These are phyloP conservation scores for Tuctoria greenei DNA, from an alignment of 176 grass and related monocot genomes.

Conservation along the genomic window DNA sequence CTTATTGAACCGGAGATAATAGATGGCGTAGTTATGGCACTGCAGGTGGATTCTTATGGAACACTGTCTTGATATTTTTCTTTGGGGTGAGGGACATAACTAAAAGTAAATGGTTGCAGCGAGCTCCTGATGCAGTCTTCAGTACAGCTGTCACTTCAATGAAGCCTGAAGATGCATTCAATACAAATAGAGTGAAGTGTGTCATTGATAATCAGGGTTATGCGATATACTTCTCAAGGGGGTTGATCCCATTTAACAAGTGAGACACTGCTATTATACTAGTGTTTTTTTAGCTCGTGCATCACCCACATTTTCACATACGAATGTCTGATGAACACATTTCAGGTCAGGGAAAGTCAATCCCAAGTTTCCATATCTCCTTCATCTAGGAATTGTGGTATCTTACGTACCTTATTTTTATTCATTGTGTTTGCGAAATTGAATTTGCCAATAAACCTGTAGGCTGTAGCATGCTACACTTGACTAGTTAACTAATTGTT, in stretches of 20 bases:
- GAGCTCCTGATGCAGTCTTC: conserved; percentile 93
- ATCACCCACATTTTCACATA: background rate
- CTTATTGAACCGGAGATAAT: conserved; percentile 99
- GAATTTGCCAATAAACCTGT: background rate
- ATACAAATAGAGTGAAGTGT: conserved; percentile 92
- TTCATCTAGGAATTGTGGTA: conserved; percentile 95
- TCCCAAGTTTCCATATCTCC: conserved; percentile 75
- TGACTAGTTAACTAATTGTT: background rate
- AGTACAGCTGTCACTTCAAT: conserved; percentile 86
- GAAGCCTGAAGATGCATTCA: conserved; percentile 81
- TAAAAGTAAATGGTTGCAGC: too few relatives aligned
- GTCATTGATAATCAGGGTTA: conserved; percentile 85
- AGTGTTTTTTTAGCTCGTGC: background rate
- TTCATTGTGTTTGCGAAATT: background rate
- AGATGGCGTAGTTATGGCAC: conserved; percentile 93
- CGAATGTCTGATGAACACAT: conserved; percentile 29
- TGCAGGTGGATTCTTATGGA: too few relatives aligned
- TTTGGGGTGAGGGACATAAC: too few relatives aligned
- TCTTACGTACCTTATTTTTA: conserved; percentile 1
- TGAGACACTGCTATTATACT: conserved; percentile 28
- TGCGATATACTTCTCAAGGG: conserved; percentile 97
- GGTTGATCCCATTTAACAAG: conserved; percentile 93
- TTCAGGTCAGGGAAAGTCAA: conserved; percentile 81
- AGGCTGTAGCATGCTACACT: background rate
- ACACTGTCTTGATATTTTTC: too few relatives aligned